These are phyloP conservation scores for Pythium monospermum DNA, from an alignment of 352 stramenopile species.

Conservation along the genomic window DNA sequence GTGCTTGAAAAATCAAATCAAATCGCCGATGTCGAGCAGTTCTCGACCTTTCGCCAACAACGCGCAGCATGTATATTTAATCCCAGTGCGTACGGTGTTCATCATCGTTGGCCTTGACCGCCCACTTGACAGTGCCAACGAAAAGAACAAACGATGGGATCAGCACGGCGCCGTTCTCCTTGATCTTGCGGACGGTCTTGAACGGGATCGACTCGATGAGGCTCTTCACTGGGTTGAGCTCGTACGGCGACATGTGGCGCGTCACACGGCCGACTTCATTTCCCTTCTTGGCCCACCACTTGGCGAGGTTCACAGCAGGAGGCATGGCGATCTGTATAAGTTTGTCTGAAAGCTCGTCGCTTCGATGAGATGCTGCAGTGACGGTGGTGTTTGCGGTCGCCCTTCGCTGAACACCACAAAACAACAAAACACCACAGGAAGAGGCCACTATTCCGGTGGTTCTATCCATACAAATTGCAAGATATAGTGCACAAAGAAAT, in stretches of 20 bases:
- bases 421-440: slow-evolving; percentile 3
- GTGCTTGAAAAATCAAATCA: too few relatives aligned
- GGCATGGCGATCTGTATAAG: slow-evolving; percentile 26
- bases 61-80: too few relatives aligned
- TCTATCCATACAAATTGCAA: too few relatives aligned
- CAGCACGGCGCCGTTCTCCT: slow-evolving; percentile 71
- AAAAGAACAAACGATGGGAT: slow-evolving; percentile 58
- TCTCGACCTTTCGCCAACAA: too few relatives aligned
- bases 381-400: neutral
- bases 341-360: slow-evolving; percentile 3
- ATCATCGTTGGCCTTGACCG: slow-evolving; percentile 62
- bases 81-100: slow-evolving; percentile 78
- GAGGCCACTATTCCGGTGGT: neutral
- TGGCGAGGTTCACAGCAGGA: slow-evolving; percentile 40
- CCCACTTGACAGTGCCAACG: slow-evolving; percentile 72
- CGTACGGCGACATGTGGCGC: slow-evolving; percentile 69
- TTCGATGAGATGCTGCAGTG: neutral
- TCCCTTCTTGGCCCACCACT: slow-evolving; percentile 75
- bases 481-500: too few relatives aligned
- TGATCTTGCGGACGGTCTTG: slow-evolving; percentile 79
- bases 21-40: too few relatives aligned
- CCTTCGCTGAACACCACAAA: slow-evolving; percentile 5
- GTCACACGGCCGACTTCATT: slow-evolving; percentile 53
- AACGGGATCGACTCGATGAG: slow-evolving; percentile 65
- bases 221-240: slow-evolving; percentile 57